A percentile compares a stretch with the other conserved stretches of the same genome.
Conservation (phyloP, 148 eudicot genomes). For the Beta vulgaris region DNA sequence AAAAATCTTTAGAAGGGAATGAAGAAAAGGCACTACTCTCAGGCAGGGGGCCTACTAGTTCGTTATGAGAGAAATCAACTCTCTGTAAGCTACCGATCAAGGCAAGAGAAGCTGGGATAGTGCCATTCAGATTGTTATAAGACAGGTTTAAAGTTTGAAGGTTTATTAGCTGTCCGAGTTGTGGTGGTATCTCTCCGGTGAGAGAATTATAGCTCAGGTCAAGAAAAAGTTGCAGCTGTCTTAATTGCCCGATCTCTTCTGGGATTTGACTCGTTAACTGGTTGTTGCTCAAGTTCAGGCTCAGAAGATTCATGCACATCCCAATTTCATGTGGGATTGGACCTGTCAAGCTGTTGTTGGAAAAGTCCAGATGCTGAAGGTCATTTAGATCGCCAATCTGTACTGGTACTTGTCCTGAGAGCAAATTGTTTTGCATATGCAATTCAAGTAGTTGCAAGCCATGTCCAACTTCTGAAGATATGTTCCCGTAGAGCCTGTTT, state of each 20-base stretch:
- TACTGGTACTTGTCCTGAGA: conserved; percentile 16
- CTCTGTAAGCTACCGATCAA: conserved; percentile 20
- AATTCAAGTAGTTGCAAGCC: conserved; percentile 6
- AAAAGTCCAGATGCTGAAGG: conserved; percentile 19
- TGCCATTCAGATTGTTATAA: conserved; percentile 28
- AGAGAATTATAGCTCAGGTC: conserved; percentile 35
- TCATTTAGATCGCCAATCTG: conserved; percentile 8
- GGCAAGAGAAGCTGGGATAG: conserved; percentile 26
- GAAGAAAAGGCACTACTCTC: conserved; percentile 11
- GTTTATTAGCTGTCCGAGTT: conserved; percentile 9
- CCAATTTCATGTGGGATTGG: conserved; percentile 28
- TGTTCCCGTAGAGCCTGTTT: conserved; percentile 29
- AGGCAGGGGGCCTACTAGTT: conserved; percentile 37
- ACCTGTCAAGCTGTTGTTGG: conserved; percentile 23
- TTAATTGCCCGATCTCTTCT: conserved; percentile 23
- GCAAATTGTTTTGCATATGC: conserved; percentile 20
- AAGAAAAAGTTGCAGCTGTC: conserved; percentile 14
- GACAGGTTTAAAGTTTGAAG: conserved; percentile 35
- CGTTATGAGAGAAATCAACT: conserved; percentile 33
- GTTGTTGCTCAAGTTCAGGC: conserved; percentile 31
- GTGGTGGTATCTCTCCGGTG: conserved; percentile 17
- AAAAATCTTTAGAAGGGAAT: conserved; percentile 6
- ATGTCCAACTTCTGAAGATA: conserved; percentile 19
- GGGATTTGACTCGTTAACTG: conserved; percentile 18
- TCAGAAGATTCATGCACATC: neutral